phyloP scores from a whole-genome alignment of 1,284 basidiomycete genomes.

The Moesziomyces parantarcticus region DNA sequence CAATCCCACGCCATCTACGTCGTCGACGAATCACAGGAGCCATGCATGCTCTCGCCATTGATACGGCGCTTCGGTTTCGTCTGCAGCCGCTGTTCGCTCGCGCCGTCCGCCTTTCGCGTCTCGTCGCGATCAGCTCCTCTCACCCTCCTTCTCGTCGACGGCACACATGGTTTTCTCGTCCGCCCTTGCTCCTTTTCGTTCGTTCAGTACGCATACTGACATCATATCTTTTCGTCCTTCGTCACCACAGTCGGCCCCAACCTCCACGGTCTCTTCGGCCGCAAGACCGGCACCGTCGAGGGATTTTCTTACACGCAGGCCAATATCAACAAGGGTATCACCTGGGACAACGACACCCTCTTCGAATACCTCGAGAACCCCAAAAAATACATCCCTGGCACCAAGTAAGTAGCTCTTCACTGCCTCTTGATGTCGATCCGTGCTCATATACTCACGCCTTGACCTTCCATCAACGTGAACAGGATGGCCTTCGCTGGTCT shows the following conservation, averaged over 20 bases:
- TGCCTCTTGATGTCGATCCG: not conserved
- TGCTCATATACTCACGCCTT: not conserved
- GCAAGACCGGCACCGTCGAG: constrained; percentile 86
- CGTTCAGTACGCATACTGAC: not conserved
- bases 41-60: not conserved
- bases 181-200: not conserved
- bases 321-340: constrained; percentile 93
- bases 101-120: too few relatives aligned
- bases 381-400: constrained; percentile 79
- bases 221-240: not conserved
- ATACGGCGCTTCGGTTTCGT: not conserved
- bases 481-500: too few relatives aligned
- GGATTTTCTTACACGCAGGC: constrained; percentile 94
- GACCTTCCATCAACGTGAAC: not conserved
- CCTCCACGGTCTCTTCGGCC: constrained; percentile 87
- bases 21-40: too few relatives aligned
- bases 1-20: too few relatives aligned
- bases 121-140: too few relatives aligned
- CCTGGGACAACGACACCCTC: constrained; percentile 84
- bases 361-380: constrained; percentile 93
- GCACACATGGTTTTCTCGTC: too few relatives aligned
- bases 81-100: too few relatives aligned
- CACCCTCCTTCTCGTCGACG: not conserved
- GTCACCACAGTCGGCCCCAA: constrained; percentile 82
- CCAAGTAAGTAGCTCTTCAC: constrained; percentile 22